Conservation (phyloP, 1,139 yeast genomes). For the Yamadazyma blattariae region DNA sequence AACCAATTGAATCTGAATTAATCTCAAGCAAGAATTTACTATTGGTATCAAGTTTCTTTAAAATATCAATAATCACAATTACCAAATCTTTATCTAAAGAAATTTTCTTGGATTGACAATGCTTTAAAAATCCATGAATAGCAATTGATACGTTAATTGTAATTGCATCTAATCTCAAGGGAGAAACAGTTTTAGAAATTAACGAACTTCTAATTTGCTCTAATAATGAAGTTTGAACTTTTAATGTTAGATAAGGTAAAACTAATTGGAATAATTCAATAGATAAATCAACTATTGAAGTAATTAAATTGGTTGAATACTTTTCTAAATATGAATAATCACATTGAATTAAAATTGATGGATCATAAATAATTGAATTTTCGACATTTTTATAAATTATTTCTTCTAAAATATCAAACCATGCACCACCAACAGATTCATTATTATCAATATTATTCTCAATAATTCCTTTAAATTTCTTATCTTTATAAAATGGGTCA, state of each 20-base stretch:
- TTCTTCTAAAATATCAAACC: constrained; percentile 36
- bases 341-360: constrained; percentile 26
- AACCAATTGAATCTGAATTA: constrained; percentile 69
- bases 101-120: constrained; percentile 23
- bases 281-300: constrained; percentile 70
- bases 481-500: constrained; percentile 15
- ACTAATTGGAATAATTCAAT: constrained; percentile 71
- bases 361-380: constrained; percentile 34
- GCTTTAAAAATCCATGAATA: constrained; percentile 53
- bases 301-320: constrained; percentile 33
- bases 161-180: constrained; percentile 46
- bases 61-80: constrained; percentile 52
- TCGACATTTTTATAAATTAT: constrained; percentile 23
- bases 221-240: constrained; percentile 80
- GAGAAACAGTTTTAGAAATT: constrained; percentile 27
- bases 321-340: constrained; percentile 24
- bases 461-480: constrained; percentile 4
- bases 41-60: constrained; percentile 46
- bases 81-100: constrained; percentile 46
- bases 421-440: constrained; percentile 13
- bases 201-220: constrained; percentile 69
- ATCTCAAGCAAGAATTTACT: constrained; percentile 41
- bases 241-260: constrained; percentile 71
- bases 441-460: constrained; percentile 5
- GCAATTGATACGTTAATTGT: constrained; percentile 63